These are phyloP conservation scores for Chiua virens DNA, from an alignment of 768 basidiomycete species.

Conservation along the genomic window DNA sequence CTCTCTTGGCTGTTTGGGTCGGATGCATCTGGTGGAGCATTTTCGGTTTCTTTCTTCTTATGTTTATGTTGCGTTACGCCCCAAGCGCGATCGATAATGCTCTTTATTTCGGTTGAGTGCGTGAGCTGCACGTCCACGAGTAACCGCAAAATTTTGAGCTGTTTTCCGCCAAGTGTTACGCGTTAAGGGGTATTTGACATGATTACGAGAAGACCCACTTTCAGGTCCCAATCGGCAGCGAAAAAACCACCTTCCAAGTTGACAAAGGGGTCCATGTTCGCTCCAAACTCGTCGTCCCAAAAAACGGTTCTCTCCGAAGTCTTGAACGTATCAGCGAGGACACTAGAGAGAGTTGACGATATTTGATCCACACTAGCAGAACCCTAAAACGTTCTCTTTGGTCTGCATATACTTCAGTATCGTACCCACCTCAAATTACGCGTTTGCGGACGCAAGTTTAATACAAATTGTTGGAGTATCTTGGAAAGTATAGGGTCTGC, in stretches of 20 bases:
- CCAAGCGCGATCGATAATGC: constrained; percentile 80
- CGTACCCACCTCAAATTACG: constrained; percentile 79
- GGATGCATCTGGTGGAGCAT: constrained; percentile 52
- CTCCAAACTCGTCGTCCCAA: constrained; percentile 69
- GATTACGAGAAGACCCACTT: constrained; percentile 51
- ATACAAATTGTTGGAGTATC: constrained; percentile 73
- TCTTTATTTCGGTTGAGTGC: constrained; percentile 68
- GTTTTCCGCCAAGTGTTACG: constrained; percentile 21
- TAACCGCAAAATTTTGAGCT: constrained; percentile 83
- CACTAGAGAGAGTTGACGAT: constrained; percentile 66
- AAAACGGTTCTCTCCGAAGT: constrained; percentile 73
- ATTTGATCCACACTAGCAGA: constrained; percentile 73
- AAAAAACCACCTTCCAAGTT: constrained; percentile 72
- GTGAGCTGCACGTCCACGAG: constrained; percentile 82
- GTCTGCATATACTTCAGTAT: constrained; percentile 26
- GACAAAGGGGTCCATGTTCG: constrained; percentile 74
- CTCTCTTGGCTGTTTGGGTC: constrained; percentile 68
- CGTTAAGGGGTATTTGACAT: constrained; percentile 29
- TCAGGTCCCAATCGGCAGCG: constrained; percentile 77
- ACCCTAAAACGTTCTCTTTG: constrained; percentile 30
- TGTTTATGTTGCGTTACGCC: constrained; percentile 82
- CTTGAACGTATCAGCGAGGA: constrained; percentile 74
- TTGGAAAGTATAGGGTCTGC: constrained; percentile 71
- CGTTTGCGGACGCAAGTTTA: constrained; percentile 83
- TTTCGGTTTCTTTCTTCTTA: constrained; percentile 70